Evolutionary conservation across 2,329 filamentous ascomycete genomes (phyloP).

Genomic region (Ascochyta pisi): DNA sequence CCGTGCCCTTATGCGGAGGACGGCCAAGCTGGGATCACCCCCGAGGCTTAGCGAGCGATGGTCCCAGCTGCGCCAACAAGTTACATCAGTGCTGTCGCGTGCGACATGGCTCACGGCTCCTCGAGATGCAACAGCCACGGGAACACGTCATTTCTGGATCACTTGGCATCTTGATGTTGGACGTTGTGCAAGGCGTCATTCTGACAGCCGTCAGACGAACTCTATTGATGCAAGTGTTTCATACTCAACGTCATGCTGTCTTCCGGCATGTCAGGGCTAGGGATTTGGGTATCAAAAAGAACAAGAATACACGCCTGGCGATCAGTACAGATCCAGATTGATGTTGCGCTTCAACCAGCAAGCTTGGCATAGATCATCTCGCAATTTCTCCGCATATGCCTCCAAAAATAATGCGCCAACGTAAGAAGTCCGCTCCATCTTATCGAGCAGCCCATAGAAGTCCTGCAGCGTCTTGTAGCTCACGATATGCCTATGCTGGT

Average conservation of each 20-base stretch:
- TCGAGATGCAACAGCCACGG: slow-evolving; percentile 21
- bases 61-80: slow-evolving; percentile 22
- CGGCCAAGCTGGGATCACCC: slow-evolving; percentile 16
- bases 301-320: not conserved
- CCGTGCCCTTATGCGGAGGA: slow-evolving; percentile 9
- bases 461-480: slow-evolving; percentile 34
- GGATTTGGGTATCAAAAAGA: not conserved
- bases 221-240: not conserved
- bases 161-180: not conserved
- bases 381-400: slow-evolving; percentile 36
- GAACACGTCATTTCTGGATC: slow-evolving; percentile 35
- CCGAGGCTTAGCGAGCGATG: slow-evolving; percentile 29
- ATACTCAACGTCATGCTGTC: not conserved
- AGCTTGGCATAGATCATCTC: slow-evolving; percentile 28
- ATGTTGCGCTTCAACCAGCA: slow-evolving; percentile 35
- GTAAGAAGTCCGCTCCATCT: slow-evolving; percentile 29
- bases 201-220: slow-evolving; percentile 1
- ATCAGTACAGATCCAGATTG: slow-evolving; percentile 8
- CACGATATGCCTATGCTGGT: slow-evolving; percentile 8
- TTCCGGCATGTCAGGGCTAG: not conserved
- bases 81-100: slow-evolving; percentile 28
- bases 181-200: not conserved
- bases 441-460: slow-evolving; percentile 38
- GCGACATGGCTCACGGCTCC: slow-evolving; percentile 2
- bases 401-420: slow-evolving; percentile 31